Percentiles rank a stretch among this genome's conserved stretches.
Conservation (phyloP, 2,329 filamentous ascomycete genomes). For the Fusarium armeniacum region DNA sequence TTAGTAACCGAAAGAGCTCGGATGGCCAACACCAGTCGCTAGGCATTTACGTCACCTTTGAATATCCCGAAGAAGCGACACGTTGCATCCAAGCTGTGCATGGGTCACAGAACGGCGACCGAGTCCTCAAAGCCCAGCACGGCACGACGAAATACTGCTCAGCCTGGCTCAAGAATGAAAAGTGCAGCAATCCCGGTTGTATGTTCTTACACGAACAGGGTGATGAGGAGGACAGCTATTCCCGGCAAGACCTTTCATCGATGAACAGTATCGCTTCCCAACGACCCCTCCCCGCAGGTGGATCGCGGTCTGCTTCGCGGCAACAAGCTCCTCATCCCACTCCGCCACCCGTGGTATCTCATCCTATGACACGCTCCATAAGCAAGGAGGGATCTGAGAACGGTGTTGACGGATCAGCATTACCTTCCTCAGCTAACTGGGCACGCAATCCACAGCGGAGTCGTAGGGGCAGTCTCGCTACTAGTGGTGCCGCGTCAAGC, state of each 20-base stretch:
- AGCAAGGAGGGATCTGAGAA: constrained; percentile 82
- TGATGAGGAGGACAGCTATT: constrained; percentile 98
- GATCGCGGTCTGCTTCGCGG: constrained; percentile 67
- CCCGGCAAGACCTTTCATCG: constrained; percentile 91
- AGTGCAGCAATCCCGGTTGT: constrained; percentile 94
- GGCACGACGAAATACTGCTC: constrained; percentile 99
- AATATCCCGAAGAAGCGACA: constrained; percentile 89
- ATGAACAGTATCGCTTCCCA: constrained; percentile 92
- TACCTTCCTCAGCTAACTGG: constrained; percentile 95
- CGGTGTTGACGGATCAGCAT: constrained; percentile 85
- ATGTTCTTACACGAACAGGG: constrained; percentile 98
- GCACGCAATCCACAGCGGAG: constrained; percentile 78
- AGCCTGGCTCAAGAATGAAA: constrained; percentile 93
- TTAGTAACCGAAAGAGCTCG: constrained; percentile 90
- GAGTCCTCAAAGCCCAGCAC: constrained; percentile 80
- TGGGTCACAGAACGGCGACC: constrained; percentile 90
- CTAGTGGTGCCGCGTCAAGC: constrained; percentile 84
- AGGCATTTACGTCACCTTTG: constrained; percentile 98
- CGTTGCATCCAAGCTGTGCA: constrained; percentile 93
- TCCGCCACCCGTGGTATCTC: constrained; percentile 60
- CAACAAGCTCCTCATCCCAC: constrained; percentile 61
- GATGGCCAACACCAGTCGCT: constrained; percentile 86
- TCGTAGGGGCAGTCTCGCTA: constrained; percentile 82
- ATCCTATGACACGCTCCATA: constrained; percentile 80
- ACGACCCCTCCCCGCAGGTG: constrained; percentile 70